A percentile compares a stretch with the other conserved stretches of the same genome.
These are phyloP conservation scores for Stephania yunnanensis DNA, from an alignment of 164 flowering plant species.

Conservation along the genomic window DNA sequence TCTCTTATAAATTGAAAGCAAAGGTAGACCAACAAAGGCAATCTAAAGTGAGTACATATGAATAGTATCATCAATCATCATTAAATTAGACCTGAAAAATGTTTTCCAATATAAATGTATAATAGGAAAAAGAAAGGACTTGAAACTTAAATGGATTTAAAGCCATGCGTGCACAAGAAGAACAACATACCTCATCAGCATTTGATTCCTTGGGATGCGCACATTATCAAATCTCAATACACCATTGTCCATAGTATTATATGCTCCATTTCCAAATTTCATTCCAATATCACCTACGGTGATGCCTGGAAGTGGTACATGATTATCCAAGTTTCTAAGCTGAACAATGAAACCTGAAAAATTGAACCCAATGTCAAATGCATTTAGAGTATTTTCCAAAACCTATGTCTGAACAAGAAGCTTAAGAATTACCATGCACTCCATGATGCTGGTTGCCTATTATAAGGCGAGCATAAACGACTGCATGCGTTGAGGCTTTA, in stretches of 20 bases:
- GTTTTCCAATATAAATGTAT: too few relatives aligned
- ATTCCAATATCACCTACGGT: conserved; percentile 94
- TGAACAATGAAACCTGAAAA: conserved; percentile 87
- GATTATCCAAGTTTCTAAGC: conserved; percentile 86
- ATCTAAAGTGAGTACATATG: not conserved
- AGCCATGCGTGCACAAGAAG: not conserved
- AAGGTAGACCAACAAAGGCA: not conserved
- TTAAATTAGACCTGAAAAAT: too few relatives aligned
- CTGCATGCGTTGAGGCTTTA: conserved; percentile 89
- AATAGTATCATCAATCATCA: not conserved
- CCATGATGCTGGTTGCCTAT: conserved; percentile 71
- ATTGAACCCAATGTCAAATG: not conserved
- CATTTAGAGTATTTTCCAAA: not conserved
- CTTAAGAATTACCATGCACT: conserved; percentile 57
- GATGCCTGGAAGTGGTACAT: conserved; percentile 81
- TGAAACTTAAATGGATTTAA: not conserved
- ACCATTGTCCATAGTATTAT: conserved; percentile 96
- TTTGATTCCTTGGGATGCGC: conserved; percentile 89
- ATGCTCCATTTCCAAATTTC: conserved; percentile 98
- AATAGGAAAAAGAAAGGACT: not conserved
- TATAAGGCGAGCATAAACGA: conserved; percentile 83
- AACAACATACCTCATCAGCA: conserved; percentile 80
- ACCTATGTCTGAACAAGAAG: not conserved
- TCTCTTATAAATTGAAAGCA: not conserved
- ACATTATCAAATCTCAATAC: conserved; percentile 81